These are phyloP conservation scores for Botrytis aclada DNA, from an alignment of 2,329 filamentous ascomycete genomes.

Conservation along the genomic window DNA sequence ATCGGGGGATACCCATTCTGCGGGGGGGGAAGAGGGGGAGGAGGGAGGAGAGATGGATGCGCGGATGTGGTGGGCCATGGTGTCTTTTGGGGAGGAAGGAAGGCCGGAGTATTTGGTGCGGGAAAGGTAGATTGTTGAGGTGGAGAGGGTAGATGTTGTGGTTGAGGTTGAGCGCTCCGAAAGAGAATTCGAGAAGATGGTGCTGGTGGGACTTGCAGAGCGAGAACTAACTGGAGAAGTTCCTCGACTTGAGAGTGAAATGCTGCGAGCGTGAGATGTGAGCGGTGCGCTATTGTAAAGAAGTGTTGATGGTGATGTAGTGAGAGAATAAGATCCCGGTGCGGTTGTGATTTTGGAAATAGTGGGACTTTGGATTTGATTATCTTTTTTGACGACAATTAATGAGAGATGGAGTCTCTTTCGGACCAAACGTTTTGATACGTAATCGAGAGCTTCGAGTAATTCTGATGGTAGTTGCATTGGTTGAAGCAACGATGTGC, in stretches of 20 bases:
- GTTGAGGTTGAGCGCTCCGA: constrained; percentile 22
- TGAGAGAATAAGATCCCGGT: constrained; percentile 2
- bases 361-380: constrained; percentile 37
- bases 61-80: constrained; percentile 13
- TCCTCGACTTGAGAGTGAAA: not conserved
- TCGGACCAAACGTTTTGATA: constrained; percentile 52
- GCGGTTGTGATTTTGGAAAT: constrained; percentile 16
- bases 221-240: constrained; percentile 20
- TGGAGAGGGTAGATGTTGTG: constrained; percentile 15
- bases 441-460: constrained; percentile 55
- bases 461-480: constrained; percentile 56
- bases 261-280: constrained; percentile 7
- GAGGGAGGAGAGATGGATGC: not conserved
- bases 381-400: constrained; percentile 54
- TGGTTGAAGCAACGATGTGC: constrained; percentile 55
- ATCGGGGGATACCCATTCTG: constrained; percentile 35
- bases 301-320: constrained; percentile 25
- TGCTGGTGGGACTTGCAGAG: constrained; percentile 20
- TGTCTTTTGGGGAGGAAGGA: constrained; percentile 30
- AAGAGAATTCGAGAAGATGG: constrained; percentile 14
- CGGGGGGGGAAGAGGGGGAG: constrained; percentile 28
- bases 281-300: constrained; percentile 22
- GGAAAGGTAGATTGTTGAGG: constrained; percentile 23
- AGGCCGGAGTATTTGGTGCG: constrained; percentile 31
- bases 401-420: constrained; percentile 57